Percentiles rank a stretch among this genome's conserved stretches.
Conservation (phyloP, 306 rosid genomes). For the Carpinus fangiana region DNA sequence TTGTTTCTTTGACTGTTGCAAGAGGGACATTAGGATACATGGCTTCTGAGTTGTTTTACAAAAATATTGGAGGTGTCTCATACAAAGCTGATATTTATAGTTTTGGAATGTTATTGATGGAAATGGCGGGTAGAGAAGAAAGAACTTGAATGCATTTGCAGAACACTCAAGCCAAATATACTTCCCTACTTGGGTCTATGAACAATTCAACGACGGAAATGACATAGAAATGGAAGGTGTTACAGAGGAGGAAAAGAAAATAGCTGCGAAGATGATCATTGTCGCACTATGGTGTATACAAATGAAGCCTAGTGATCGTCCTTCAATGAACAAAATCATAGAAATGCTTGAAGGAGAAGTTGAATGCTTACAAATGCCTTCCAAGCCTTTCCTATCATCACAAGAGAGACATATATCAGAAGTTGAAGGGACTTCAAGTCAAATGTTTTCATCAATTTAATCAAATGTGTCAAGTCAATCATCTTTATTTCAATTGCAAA, state of each 20-base stretch:
- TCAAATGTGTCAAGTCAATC: background rate
- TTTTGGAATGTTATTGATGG: slow-evolving; percentile 26
- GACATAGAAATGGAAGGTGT: slow-evolving; percentile 16
- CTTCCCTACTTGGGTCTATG: slow-evolving; percentile 28
- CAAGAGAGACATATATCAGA: background rate
- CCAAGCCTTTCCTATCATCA: slow-evolving; percentile 30
- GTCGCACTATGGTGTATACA: slow-evolving; percentile 45
- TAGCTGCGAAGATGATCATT: slow-evolving; percentile 27
- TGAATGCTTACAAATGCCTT: slow-evolving; percentile 28
- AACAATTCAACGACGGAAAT: background rate
- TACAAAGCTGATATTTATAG: slow-evolving; percentile 25
- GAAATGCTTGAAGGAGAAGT: slow-evolving; percentile 34
- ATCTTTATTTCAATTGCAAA: too few species aligned
- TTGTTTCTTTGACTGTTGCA: slow-evolving; percentile 9
- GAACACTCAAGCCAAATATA: slow-evolving; percentile 30
- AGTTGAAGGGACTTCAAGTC: background rate
- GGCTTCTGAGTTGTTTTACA: slow-evolving; percentile 19
- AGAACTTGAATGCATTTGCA: slow-evolving; percentile 21
- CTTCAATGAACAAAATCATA: slow-evolving; percentile 29
- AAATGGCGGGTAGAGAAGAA: slow-evolving; percentile 23
- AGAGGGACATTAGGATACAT: slow-evolving; percentile 32
- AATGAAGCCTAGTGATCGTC: slow-evolving; percentile 34
- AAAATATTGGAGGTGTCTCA: slow-evolving; percentile 12
- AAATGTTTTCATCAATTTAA: too few species aligned
- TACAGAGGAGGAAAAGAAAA: background rate